Evolutionary conservation across 192 early-diverging fungal genomes (phyloP).

Genomic region (Dispira parvispora): DNA sequence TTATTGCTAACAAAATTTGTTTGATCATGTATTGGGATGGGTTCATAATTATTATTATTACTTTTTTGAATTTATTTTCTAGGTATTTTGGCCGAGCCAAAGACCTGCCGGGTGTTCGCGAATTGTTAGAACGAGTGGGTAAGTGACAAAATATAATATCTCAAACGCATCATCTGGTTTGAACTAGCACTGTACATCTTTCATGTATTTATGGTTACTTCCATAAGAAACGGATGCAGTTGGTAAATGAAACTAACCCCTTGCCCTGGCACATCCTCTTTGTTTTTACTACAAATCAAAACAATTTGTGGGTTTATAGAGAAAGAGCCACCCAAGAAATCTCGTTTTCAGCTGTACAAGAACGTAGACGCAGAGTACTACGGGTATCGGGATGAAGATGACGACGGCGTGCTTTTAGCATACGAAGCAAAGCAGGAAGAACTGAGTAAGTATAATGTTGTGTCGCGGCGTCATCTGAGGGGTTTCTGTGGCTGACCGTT

Average conservation of each 20-base stretch:
- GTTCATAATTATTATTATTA: too few relatives aligned
- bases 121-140: slow-evolving; percentile 74
- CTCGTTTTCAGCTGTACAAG: slow-evolving; percentile 50
- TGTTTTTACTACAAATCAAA: not conserved
- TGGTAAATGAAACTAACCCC: too few relatives aligned
- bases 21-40: too few relatives aligned
- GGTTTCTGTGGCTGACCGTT: too few relatives aligned
- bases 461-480: too few relatives aligned
- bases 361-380: slow-evolving; percentile 88
- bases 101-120: slow-evolving; percentile 83
- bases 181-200: too few relatives aligned
- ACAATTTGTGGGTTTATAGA: slow-evolving; percentile 11
- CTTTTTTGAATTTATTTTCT: too few relatives aligned
- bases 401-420: slow-evolving; percentile 61
- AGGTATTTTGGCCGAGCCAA: slow-evolving; percentile 92
- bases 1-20: too few relatives aligned
- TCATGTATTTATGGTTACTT: too few relatives aligned
- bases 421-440: slow-evolving; percentile 54
- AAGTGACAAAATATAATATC: not conserved
- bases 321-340: slow-evolving; percentile 27
- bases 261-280: too few relatives aligned
- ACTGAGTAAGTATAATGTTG: slow-evolving; percentile 12
- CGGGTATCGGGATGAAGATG: slow-evolving; percentile 84
- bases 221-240: too few relatives aligned
- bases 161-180: too few relatives aligned